Base-by-base conservation (phyloP, 352 stramenopile species). In the Phytophthora sp. region DNA sequence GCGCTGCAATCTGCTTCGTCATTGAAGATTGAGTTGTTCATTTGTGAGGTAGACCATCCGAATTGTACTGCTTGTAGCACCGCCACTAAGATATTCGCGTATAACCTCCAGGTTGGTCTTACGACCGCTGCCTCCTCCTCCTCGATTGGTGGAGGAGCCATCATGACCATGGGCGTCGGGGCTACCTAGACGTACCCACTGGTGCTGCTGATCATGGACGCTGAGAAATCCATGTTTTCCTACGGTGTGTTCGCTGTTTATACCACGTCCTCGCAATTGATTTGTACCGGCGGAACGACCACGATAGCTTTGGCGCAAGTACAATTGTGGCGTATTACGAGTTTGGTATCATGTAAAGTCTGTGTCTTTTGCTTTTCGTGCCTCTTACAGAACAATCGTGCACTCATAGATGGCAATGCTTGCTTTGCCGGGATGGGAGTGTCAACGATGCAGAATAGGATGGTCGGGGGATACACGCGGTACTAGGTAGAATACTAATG, bases 21-120 rank as follows among this genome's bases (percentile, higher is more conserved):
- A 50, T 71, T 77, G 52, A 74, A 77, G 18, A 68, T 70, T 1
- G 42, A 57, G 35, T 71, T 62, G 58, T 77, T 77, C 64, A 91
- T 63, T 45, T 93, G 85, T 4, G 75, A 77, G 5, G 82, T 77
- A 9, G 76, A 80, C 85, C 69, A 77, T 29, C 69, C 69, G 33
- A 68, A 74, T 26, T 73, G 69, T 27, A 77, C 26, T 18, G 76
- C 52, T 26, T 80, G 79, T 6, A 93, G 52, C 23, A 90, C 42
- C 23, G 71, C 56, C 18, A 93, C 57, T 6, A 72, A 26, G 12
- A 79, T 67, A 50, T 81, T 92, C 27, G 70, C 64, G 60, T 89
- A 88, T n/a, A 89, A 69, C 42, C 71, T 63, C 44, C 66, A 71
- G 0, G 41, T 66, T 39, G 65, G 58, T 15, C 62, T 64, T 5